Base-by-base conservation (phyloP, 495 filamentous ascomycete species). In the Penicillium nucicola region DNA sequence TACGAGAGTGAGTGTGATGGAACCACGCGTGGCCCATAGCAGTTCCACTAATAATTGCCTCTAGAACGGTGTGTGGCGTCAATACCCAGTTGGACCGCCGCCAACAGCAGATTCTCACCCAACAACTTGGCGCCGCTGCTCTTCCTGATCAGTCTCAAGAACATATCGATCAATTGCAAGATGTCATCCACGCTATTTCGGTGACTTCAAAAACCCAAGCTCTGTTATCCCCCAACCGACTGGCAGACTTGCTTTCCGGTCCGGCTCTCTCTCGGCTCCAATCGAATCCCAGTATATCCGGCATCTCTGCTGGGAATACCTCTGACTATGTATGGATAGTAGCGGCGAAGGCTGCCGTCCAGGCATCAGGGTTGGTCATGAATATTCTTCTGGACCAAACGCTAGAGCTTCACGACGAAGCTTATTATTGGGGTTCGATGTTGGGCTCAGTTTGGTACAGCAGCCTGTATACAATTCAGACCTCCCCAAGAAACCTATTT, bases 391-490 rank as follows among this genome's bases (percentile, higher is more conserved):
- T 96, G 5, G 83, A 90, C 23, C 84, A 90, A 53, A 90, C 88
- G 13, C 81, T 93, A n/a, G 81, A 83, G 0, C 58, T 98, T 8
- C 84, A 81, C 45, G 84, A 93, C 35, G 89, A 97, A 59, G 85
- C 95, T 32, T 86, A 82, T 70, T 97, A 97, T 61, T 98, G 93
- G 93, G 87, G 95, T 51, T 83, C 90, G 46, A 77, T 96, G 1
- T 67, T 93, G 35, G 78, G 80, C 1, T 92, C 88, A 11, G 80
- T 85, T 32, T 74, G 80, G 46, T 84, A 83, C 55, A 88, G 84
- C 44, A 83, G 81, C 17, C 53, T 95, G 1, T 96, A 96, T 63
- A 82, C 85, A 0, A 65, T 93, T 7, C 93, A 98, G 61, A 95
- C 84, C 2, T 87, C 84, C 1, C 93, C 93, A 0, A 56, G 81